Conservation (phyloP, 805 yeast species). For the Yarrowia sp. region DNA sequence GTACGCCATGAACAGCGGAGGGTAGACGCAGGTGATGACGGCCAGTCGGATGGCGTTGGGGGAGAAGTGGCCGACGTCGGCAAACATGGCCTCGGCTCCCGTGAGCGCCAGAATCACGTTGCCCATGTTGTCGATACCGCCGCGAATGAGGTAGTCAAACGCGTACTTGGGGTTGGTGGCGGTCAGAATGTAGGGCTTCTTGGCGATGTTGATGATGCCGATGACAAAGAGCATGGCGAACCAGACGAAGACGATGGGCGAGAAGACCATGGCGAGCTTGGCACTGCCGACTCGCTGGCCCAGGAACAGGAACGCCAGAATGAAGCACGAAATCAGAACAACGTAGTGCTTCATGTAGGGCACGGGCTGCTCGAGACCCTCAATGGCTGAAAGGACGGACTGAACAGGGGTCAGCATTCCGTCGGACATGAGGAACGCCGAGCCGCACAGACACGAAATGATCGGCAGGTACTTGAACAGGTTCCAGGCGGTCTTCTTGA, state of each 20-base stretch:
- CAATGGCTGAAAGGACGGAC: slow-evolving; percentile 63
- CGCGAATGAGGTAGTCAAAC: slow-evolving; percentile 52
- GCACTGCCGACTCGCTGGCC: slow-evolving; percentile 61
- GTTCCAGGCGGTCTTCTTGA: slow-evolving; percentile 14
- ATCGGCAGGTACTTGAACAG: slow-evolving; percentile 49
- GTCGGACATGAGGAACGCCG: slow-evolving; percentile 64
- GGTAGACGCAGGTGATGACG: slow-evolving; percentile 57
- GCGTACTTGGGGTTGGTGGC: slow-evolving; percentile 63
- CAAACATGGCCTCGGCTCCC: slow-evolving; percentile 70
- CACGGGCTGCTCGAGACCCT: slow-evolving; percentile 61
- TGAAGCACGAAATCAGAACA: slow-evolving; percentile 58
- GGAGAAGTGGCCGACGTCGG: slow-evolving; percentile 66
- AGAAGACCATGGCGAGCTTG: slow-evolving; percentile 57
- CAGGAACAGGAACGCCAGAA: slow-evolving; percentile 56
- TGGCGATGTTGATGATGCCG: slow-evolving; percentile 57
- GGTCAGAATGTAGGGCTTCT: slow-evolving; percentile 55
- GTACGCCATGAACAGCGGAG: slow-evolving; percentile 59
- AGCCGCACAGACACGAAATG: slow-evolving; percentile 57
- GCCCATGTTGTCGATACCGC: slow-evolving; percentile 54
- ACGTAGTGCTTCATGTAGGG: slow-evolving; percentile 55
- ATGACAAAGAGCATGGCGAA: slow-evolving; percentile 54
- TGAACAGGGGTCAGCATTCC: slow-evolving; percentile 70
- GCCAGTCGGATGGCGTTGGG: slow-evolving; percentile 59
- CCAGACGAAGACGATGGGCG: slow-evolving; percentile 65
- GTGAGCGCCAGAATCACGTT: slow-evolving; percentile 63